A percentile compares a stretch with the other conserved stretches of the same genome.
These are phyloP conservation scores for Sporodiniella umbellata DNA, from an alignment of 371 early-diverging fungal species.

Conservation along the genomic window DNA sequence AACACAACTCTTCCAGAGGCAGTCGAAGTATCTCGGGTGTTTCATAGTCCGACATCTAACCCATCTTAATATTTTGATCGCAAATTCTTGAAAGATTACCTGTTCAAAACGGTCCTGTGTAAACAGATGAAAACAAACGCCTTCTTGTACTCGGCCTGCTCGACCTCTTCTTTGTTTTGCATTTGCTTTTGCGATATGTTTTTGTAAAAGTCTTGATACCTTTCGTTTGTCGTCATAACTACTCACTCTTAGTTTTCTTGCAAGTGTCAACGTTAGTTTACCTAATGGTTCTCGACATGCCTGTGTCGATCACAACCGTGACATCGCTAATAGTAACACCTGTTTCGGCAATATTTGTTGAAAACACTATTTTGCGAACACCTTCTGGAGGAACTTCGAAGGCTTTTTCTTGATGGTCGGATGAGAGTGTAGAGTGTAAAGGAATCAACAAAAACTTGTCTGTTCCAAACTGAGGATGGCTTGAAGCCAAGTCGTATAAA, in stretches of 20 bases:
- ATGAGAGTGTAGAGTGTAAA: constrained; percentile 77
- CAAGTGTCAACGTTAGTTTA: constrained; percentile 19
- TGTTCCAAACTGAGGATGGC: constrained; percentile 37
- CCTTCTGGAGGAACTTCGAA: constrained; percentile 62
- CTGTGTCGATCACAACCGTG: constrained; percentile 92
- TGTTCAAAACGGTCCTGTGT: constrained; percentile 49
- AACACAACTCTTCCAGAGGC: constrained; percentile 78
- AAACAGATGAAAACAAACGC: constrained; percentile 76
- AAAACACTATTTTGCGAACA: constrained; percentile 81
- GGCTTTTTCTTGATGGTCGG: constrained; percentile 65
- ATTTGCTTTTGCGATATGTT: constrained; percentile 78
- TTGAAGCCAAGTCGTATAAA: constrained; percentile 53
- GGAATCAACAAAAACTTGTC: constrained; percentile 60
- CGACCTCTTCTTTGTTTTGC: constrained; percentile 89
- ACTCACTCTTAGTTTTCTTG: background rate
- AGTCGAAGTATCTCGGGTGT: constrained; percentile 80
- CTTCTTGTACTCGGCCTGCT: constrained; percentile 88
- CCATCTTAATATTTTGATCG: background rate
- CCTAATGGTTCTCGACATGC: constrained; percentile 78
- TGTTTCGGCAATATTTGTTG: constrained; percentile 96
- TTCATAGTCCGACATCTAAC: constrained; percentile 65
- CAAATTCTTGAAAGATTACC: constrained; percentile 30
- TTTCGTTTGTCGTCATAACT: constrained; percentile 65
- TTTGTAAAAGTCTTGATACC: constrained; percentile 68
- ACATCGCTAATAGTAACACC: constrained; percentile 95